Evolutionary conservation across 225 moss, liverwort and hornwort species (phyloP), one percentile per base, ranked within the genome.

Genomic region (Physcomitrium patens): DNA sequence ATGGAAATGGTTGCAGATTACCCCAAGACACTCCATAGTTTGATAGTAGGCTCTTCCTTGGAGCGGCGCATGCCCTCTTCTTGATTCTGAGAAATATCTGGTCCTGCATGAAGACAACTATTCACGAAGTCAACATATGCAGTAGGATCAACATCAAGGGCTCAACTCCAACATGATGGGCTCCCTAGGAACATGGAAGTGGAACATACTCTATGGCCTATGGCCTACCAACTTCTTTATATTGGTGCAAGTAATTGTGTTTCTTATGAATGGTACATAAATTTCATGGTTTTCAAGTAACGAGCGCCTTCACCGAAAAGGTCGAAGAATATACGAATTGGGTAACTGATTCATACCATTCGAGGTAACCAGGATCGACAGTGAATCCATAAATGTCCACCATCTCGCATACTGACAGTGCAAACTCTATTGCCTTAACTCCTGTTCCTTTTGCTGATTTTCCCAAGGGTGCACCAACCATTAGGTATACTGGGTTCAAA

Each of bases 31-130:
- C 80, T 89, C 89, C 84, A 89, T 83, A 56, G 68, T 84, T 68
- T 87, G 89, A 74, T 87, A 87, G 76, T 85, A 89, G 31, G 82
- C 87, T 71, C 89, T 70, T 59, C 84, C 89, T 80, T 85, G 87
- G 6, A 89, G 80, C 15, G 89, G 89, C 17, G 87, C 73, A 73
- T 89, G 87, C 52, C 89, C 89, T 44, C 74, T 76, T 60, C 84
- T 85, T 18, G 87, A 75, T 50, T 87, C 82, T 63, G 89, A 87
- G 70, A 89, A 87, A 47, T 89, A 87, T 59, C 89, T 79, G 55
- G 82, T 82, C 89, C 89, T 87, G 45, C 77, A 37, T 37, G 31
- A 37, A 37, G 31, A 37, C 31, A 37, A 69, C 43, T 22, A 52
- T 12, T 61, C 2, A 0, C 72, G 9, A 44, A 20, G 7, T 37